phyloP scores from a whole-genome alignment of 148 eudicot genomes.

The Silene uniflora region DNA sequence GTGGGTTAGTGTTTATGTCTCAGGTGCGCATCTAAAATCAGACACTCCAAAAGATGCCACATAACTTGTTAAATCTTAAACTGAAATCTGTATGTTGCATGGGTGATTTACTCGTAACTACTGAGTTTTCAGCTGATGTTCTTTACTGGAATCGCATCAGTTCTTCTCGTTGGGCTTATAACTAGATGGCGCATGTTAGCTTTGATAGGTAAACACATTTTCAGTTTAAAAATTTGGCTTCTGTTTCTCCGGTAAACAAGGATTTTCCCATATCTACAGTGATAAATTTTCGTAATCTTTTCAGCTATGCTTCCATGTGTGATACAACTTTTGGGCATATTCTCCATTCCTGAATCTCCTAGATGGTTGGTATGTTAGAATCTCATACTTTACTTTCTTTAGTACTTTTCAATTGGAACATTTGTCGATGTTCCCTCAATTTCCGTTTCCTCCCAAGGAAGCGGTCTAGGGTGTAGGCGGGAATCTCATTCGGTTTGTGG shows the following conservation, averaged over 20 bases:
- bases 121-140: constrained; percentile 28
- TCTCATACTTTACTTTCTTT: no score
- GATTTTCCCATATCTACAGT: neutral
- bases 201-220: constrained; percentile 29
- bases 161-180: constrained; percentile 34
- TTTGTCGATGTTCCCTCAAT: neutral
- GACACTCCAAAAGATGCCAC: neutral
- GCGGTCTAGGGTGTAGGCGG: neutral
- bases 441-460: no score
- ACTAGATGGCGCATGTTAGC: constrained; percentile 44
- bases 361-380: constrained; percentile 57
- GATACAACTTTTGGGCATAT: constrained; percentile 38
- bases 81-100: neutral
- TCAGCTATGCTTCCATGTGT: constrained; percentile 50
- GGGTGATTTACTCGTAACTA: neutral
- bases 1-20: constrained; percentile 30
- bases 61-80: neutral
- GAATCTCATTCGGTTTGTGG: no score
- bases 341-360: constrained; percentile 54
- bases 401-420: no score
- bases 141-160: constrained; percentile 32
- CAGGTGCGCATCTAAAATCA: constrained; percentile 21
- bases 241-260: neutral
- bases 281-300: constrained; percentile 3
- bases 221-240: neutral